phyloP scores from a whole-genome alignment of 164 flowering plant species.

The Vitis amurensis region DNA sequence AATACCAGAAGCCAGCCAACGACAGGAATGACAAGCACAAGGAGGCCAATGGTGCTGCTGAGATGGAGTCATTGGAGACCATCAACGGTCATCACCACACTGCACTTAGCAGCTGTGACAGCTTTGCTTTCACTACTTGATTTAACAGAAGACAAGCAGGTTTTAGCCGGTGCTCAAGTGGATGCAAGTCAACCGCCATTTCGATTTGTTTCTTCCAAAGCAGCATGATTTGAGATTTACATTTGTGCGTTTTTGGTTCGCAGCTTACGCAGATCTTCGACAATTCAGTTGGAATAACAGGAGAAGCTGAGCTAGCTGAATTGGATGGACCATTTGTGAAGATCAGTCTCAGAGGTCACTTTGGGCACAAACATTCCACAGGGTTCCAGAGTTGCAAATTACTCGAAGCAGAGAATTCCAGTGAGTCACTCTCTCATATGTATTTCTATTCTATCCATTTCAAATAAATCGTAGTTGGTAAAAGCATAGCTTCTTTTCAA shows the following conservation, averaged over 20 bases:
- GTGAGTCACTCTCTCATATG: conserved; percentile 33
- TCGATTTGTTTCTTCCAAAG: neutral
- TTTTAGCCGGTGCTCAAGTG: conserved; percentile 42
- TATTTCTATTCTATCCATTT: too few species aligned
- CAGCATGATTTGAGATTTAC: neutral
- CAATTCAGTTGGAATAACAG: conserved; percentile 28
- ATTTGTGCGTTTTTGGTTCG: conserved; percentile 2
- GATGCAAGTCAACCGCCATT: conserved; percentile 29
- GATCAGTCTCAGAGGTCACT: conserved; percentile 78
- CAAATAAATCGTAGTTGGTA: too few species aligned
- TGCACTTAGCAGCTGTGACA: conserved; percentile 10
- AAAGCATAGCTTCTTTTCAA: too few species aligned
- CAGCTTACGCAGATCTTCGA: conserved; percentile 85
- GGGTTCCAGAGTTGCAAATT: conserved; percentile 82
- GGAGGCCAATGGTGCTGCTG: too few species aligned
- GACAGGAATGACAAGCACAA: too few species aligned
- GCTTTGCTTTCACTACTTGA: conserved; percentile 47
- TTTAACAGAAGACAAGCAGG: conserved; percentile 58
- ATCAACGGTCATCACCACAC: conserved; percentile 1
- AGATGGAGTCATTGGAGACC: neutral
- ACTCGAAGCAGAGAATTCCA: conserved; percentile 88
- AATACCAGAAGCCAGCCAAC: too few species aligned
- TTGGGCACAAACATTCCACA: conserved; percentile 79
- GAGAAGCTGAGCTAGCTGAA: too few species aligned
- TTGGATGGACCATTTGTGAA: conserved; percentile 33